Evolutionary conservation across 441 rosid genomes (phyloP).

Genomic region (Aleurites moluccanus): DNA sequence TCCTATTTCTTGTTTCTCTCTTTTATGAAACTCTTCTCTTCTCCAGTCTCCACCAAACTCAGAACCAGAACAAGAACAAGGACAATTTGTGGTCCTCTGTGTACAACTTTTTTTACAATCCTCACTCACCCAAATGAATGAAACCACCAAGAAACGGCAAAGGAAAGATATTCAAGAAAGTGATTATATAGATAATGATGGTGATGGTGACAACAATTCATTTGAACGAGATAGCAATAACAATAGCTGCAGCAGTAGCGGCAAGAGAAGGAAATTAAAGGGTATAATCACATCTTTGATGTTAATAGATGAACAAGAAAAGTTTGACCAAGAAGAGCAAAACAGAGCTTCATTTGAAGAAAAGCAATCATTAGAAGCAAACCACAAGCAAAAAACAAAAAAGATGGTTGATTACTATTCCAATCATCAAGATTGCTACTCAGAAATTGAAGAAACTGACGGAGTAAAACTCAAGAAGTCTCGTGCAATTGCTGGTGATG

Average conservation of each 20-base stretch:
- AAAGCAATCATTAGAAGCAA: constrained; percentile 46
- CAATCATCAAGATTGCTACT: constrained; percentile 45
- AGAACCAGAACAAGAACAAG: background rate
- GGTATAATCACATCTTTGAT: constrained; percentile 65
- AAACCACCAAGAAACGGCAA: constrained; percentile 22
- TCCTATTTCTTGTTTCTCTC: background rate
- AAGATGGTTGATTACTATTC: constrained; percentile 63
- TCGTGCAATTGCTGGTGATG: constrained; percentile 30
- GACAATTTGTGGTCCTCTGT: no score
- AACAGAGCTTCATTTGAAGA: constrained; percentile 41
- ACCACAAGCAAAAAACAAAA: constrained; percentile 48
- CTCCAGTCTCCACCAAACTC: background rate
- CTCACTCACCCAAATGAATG: constrained; percentile 38
- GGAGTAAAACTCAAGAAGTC: constrained; percentile 47
- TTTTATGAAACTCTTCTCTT: constrained; percentile 27
- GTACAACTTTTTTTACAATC: background rate
- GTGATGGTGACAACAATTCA: constrained; percentile 19
- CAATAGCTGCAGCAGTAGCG: background rate
- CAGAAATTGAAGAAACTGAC: constrained; percentile 45
- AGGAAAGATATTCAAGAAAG: constrained; percentile 19
- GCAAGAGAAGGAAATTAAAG: constrained; percentile 40
- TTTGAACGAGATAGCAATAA: constrained; percentile 27
- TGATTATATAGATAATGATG: constrained; percentile 21
- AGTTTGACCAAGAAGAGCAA: constrained; percentile 39
- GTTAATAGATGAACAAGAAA: constrained; percentile 66